Base-by-base conservation (phyloP, 2,329 filamentous ascomycete genomes). In the Penicillium polonicum region DNA sequence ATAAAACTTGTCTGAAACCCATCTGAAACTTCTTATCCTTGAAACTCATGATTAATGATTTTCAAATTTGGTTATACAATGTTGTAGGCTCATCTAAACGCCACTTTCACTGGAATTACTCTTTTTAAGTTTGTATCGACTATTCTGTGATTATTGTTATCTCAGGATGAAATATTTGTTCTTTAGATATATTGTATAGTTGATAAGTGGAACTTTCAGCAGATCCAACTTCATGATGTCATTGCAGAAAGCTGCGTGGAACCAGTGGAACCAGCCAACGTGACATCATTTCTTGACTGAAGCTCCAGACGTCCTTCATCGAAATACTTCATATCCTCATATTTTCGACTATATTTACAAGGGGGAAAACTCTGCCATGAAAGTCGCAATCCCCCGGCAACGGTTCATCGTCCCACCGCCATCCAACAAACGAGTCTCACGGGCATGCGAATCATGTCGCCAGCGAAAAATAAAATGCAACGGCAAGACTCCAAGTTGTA, bases 381-480 rank as follows among this genome's bases (percentile, higher is more conserved):
- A 73, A 57, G 68, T 74, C 17, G 68, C 70, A 2, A 73, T 73
- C 10, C 71, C 71, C 29, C 65, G 71, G 23, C 65, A 70, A 53
- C 64, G 61, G 6, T 52, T 62, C 12, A 46, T 19, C 5, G 57
- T 51, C 13, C 54, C 57, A 35, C 57, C 60, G 27, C 60, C 63
- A 41, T 65, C 65, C 55, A 65, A 62, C 57, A 66, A 69, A 35
- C 70, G 71, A 25, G 71, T 73, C 31, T 66, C 70, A n/a, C 61
- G 71, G 44, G 76, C 76, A 15, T 79, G 77, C 48, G 74, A 77
- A 62, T 72, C 75, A 21, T 79, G 77, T 57, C 69, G 74, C 15
- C 68, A 70, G 46, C 67, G 75, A 19, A 79, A 79, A 61, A 77
- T 71, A n/a, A 79, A 78, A 65, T 79, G 77, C 60, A 75, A 72